phyloP scores from a whole-genome alignment of 805 yeast species.

The Geotrichum ghanense region DNA sequence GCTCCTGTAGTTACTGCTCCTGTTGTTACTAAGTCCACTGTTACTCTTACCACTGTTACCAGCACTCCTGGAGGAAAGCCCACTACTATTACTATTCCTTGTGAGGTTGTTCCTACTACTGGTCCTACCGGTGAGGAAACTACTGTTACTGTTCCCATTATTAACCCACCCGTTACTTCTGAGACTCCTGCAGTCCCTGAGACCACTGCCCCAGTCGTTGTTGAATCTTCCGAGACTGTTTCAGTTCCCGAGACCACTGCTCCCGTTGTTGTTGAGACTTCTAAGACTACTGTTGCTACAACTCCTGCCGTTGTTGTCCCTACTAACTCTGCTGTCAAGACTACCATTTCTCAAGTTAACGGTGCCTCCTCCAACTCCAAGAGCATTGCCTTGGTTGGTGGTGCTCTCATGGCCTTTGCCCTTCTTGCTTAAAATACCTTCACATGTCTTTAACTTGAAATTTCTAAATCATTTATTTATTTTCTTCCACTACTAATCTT shows the following conservation, averaged over 20 bases:
- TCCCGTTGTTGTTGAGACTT: conserved; percentile 2
- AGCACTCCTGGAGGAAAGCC: background rate
- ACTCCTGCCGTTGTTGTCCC: conserved; percentile 5
- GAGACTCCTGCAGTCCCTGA: conserved; percentile 11
- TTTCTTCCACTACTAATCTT: no score
- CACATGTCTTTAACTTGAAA: no score
- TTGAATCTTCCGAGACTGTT: conserved; percentile 6
- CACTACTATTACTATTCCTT: conserved; percentile 5
- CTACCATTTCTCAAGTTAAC: background rate
- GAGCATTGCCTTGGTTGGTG: background rate
- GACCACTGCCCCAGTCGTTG: conserved; percentile 4
- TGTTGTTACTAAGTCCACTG: conserved; percentile 9
- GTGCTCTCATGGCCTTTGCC: conserved; percentile 1
- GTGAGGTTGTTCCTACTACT: conserved; percentile 5
- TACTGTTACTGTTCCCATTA: conserved; percentile 3
- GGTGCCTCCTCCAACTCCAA: background rate
- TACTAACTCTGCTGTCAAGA: conserved; percentile 4
- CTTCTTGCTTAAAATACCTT: conserved; percentile 1
- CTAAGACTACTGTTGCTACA: background rate
- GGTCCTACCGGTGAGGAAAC: conserved; percentile 6
- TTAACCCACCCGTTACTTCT: conserved; percentile 2
- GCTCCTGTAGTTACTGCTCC: conserved; percentile 11
- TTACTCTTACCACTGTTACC: conserved; percentile 1
- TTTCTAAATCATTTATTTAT: no score
- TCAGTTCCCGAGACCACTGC: conserved; percentile 9